Evolutionary conservation across 768 basidiomycete genomes (phyloP), one percentile per base, ranked within the genome.

Genomic region (Hemileccinum impolitum): DNA sequence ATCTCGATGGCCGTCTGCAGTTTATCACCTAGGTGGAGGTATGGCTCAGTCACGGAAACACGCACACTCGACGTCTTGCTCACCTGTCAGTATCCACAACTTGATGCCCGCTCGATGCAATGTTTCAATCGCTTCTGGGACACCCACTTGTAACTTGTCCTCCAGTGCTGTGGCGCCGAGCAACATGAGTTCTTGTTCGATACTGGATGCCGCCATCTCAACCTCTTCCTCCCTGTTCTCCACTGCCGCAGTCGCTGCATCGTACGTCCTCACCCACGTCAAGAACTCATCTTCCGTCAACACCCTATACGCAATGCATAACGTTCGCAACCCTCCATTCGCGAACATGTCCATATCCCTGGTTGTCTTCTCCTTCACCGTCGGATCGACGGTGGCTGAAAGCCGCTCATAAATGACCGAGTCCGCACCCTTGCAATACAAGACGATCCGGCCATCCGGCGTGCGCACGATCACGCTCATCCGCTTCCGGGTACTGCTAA

Each of bases 1-100:
- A 99, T 98, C 66, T 97, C 95, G 62, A 99, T 97, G 13, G 95
- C 95, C 1, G 95, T 99, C 67, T 98, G 94, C 1, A 97, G 76
- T 69, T 99, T 99, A 71, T 99, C 95, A 23, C 94, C 90, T 87
- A 54, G 4, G 34, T 8, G 23, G 14, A 23, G 19, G 43, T 4
- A n/a, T 6, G 15, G 3, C n/a, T 44, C 39, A 37, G 41, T 6
- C 10, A 19, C 19, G 18, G 18, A 21, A 11, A 34, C 42, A 14
- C 41, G 34, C 14, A 12, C 19, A 37, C 2, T 8, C 36, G 5
- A 47, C 45, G 31, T 7, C 30, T 65, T 71, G 31, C 65, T 52
- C 48, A 87, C 90, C 94, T 31, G 95, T 98, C 42, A 97, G 71
- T 66, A 98, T 95, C 95, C 95, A 99, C 2, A 99, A 68, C 70